Percentiles rank a stretch among this genome's conserved stretches.
Conservation (phyloP, 2,329 filamentous ascomycete genomes). For the Ambrosiella beaveri region DNA sequence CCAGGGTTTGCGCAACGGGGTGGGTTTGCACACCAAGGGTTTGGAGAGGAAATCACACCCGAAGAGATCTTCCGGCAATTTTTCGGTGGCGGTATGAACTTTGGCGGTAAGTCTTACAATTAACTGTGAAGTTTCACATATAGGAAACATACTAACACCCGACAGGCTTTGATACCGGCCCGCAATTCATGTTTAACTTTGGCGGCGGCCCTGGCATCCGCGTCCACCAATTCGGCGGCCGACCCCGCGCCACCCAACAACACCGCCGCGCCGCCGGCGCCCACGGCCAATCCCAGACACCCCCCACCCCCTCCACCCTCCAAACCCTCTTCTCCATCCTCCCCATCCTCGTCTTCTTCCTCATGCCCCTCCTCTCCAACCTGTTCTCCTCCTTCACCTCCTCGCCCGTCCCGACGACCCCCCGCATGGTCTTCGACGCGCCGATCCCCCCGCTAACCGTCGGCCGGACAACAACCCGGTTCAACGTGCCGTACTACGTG, state of each 20-base stretch:
- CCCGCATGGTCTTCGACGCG: constrained; percentile 59
- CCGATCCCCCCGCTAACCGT: constrained; percentile 55
- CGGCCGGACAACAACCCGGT: constrained; percentile 50
- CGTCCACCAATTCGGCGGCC: constrained; percentile 88
- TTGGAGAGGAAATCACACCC: constrained; percentile 82
- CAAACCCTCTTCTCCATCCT: constrained; percentile 57
- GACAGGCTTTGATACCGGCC: constrained; percentile 53
- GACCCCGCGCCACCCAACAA: constrained; percentile 42
- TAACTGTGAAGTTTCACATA: background rate
- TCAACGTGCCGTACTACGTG: constrained; percentile 70
- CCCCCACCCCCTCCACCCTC: constrained; percentile 27
- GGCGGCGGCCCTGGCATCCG: constrained; percentile 73
- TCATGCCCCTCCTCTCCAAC: constrained; percentile 68
- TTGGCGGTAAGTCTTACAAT: constrained; percentile 23
- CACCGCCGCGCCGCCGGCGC: constrained; percentile 48
- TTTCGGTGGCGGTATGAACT: constrained; percentile 50
- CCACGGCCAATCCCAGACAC: constrained; percentile 24
- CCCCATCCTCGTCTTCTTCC: constrained; percentile 75
- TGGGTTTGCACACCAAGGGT: constrained; percentile 21
- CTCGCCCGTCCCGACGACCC: constrained; percentile 29
- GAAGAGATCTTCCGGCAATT: constrained; percentile 96
- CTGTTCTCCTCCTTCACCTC: constrained; percentile 41
- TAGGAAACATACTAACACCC: constrained; percentile 1
- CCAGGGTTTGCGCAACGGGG: background rate
- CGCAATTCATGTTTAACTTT: constrained; percentile 89